phyloP scores from a whole-genome alignment of 106 monocot species.

The Allium fistulosum region DNA sequence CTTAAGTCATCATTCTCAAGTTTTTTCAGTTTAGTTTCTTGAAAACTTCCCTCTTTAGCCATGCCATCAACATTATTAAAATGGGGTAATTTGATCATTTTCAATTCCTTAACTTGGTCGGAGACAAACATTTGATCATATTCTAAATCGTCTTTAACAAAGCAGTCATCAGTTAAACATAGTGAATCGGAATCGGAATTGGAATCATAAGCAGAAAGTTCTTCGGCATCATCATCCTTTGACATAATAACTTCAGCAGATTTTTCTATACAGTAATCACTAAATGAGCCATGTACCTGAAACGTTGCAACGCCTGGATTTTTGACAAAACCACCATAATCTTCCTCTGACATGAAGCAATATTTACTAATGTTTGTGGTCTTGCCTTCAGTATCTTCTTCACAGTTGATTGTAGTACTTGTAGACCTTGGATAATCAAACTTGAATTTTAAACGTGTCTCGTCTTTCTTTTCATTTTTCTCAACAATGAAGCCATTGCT shows the following conservation, averaged over 20 bases:
- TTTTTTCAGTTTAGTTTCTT: background rate
- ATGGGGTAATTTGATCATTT: background rate
- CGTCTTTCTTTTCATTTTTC: slow-evolving; percentile 10
- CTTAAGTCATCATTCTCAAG: slow-evolving; percentile 18
- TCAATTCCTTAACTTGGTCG: slow-evolving; percentile 1
- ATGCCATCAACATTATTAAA: background rate
- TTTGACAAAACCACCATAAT: slow-evolving; percentile 31
- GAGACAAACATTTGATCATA: slow-evolving; percentile 25
- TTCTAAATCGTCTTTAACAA: slow-evolving; percentile 58
- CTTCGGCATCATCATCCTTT: background rate
- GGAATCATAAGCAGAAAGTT: background rate
- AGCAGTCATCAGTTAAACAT: slow-evolving; percentile 46
- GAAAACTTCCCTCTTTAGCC: background rate
- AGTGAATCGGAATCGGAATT: slow-evolving; percentile 38
- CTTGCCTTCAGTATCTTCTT: background rate
- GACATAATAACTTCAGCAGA: background rate
- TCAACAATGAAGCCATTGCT: background rate
- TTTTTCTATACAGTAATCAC: slow-evolving; percentile 1
- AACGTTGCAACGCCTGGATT: slow-evolving; percentile 19
- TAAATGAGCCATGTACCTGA: slow-evolving; percentile 2
- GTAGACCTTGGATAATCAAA: slow-evolving; percentile 38
- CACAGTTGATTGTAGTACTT: background rate
- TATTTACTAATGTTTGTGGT: slow-evolving; percentile 19
- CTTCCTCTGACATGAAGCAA: slow-evolving; percentile 27
- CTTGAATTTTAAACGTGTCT: slow-evolving; percentile 45